Base-by-base conservation (phyloP, 805 yeast species). In the Candida sphagnicola region DNA sequence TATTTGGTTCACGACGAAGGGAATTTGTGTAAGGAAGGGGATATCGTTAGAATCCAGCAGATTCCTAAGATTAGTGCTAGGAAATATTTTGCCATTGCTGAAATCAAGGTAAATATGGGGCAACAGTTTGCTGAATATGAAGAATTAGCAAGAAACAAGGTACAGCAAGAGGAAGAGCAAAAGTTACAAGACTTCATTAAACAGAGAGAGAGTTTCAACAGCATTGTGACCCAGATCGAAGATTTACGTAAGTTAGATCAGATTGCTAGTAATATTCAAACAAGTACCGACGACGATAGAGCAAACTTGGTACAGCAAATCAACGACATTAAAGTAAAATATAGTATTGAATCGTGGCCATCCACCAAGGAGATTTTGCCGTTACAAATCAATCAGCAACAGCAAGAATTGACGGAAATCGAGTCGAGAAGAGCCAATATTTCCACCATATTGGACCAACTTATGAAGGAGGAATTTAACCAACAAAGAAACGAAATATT, bases 1-100 rank as follows among this genome's bases (percentile, higher is more conserved):
- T 89, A 78, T 60, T 66, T 91, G 43, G 97, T 89, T 13, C 99
- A 91, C 61, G 99, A 91, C 60, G 96, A 91, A 66, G 88, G 86
- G 19, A 82, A 86, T 54, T 74, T 88, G 37, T 86, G 96, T 51
- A 82, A 89, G 57, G 96, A 89, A 59, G 99, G 99, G 32, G 99
- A 91, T 67, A 70, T 91, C 45, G 98, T 93, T 12, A 79, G 98
- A 62, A 87, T 91, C 41, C 95, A 91, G 62, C 77, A 87, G 25
- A 83, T 89, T 26, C 82, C 96, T 47, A 95, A 95, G 30, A 63
- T 89, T 30, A 82, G 95, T 13, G 77, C 90, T 13, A 72, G 82
- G 43, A 91, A 91, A 62, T 78, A 75, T 44, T 91, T 91, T 67
- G 89, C 97, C 8, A 80, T 91, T 42, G 96, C 97, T 2, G 97